These are phyloP conservation scores for Candida insectalens DNA, from an alignment of 805 yeast genomes.

Conservation along the genomic window DNA sequence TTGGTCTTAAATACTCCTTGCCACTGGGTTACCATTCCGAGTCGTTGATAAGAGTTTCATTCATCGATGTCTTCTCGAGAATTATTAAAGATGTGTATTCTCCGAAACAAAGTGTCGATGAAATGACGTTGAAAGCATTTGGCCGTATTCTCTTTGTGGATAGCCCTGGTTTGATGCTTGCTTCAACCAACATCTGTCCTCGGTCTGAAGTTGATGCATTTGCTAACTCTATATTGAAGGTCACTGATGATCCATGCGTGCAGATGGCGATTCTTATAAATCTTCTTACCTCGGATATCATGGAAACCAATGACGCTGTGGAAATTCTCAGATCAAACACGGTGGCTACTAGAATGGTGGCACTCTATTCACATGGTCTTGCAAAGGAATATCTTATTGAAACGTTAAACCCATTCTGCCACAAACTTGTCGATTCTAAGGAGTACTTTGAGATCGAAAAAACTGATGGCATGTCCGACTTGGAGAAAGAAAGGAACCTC, in stretches of 20 bases:
- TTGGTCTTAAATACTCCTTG: conserved; percentile 65
- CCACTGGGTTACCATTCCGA: conserved; percentile 74
- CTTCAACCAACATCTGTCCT: conserved; percentile 55
- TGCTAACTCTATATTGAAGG: conserved; percentile 52
- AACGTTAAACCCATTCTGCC: conserved; percentile 47
- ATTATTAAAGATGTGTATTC: conserved; percentile 28
- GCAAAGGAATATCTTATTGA: conserved; percentile 49
- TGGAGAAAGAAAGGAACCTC: conserved; percentile 32
- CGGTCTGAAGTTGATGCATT: conserved; percentile 60
- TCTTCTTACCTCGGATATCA: conserved; percentile 54
- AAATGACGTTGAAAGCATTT: conserved; percentile 4
- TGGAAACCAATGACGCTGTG: conserved; percentile 47
- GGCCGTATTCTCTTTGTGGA: conserved; percentile 3
- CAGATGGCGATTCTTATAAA: conserved; percentile 38
- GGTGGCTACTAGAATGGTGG: conserved; percentile 68
- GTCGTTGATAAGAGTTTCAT: conserved; percentile 55
- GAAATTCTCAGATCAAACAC: conserved; percentile 76
- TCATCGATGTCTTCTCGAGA: conserved; percentile 67
- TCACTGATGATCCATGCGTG: conserved; percentile 33
- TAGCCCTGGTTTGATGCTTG: conserved; percentile 35
- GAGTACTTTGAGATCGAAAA: conserved; percentile 48
- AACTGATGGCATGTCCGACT: conserved; percentile 15
- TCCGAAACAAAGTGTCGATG: conserved; percentile 5
- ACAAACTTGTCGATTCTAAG: conserved; percentile 36
- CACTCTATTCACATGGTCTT: conserved; percentile 58